Evolutionary conservation across 1,284 basidiomycete genomes (phyloP).

Genomic region (Phlebopus sp.): DNA sequence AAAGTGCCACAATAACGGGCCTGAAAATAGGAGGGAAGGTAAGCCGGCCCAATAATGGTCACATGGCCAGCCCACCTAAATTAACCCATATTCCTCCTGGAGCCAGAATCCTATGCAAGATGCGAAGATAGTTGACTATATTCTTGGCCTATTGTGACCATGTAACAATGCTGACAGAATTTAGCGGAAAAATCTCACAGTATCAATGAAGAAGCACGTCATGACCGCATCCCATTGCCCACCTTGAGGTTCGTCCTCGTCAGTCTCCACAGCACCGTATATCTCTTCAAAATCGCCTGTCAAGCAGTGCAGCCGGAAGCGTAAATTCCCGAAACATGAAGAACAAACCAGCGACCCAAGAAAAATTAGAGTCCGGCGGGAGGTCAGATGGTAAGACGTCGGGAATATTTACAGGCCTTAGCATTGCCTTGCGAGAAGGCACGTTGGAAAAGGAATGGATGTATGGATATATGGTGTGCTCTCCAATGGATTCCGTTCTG

Average conservation of each 20-base stretch:
- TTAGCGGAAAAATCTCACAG: constrained; percentile 45
- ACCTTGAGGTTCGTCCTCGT: constrained; percentile 58
- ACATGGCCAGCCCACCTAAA: constrained; percentile 47
- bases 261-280: constrained; percentile 59
- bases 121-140: constrained; percentile 84
- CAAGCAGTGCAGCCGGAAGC: neutral
- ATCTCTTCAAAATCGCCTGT: constrained; percentile 91
- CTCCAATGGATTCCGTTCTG: constrained; percentile 65
- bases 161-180: neutral
- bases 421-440: constrained; percentile 54
- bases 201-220: constrained; percentile 99
- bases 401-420: constrained; percentile 72
- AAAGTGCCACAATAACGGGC: constrained; percentile 95
- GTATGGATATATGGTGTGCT: constrained; percentile 83
- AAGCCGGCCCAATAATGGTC: neutral
- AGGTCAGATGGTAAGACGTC: constrained; percentile 80
- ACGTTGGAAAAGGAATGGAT: constrained; percentile 89
- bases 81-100: constrained; percentile 92
- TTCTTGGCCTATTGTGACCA: constrained; percentile 70
- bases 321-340: neutral
- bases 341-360: constrained; percentile 74
- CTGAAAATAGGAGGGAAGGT: constrained; percentile 37
- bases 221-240: constrained; percentile 86
- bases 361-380: constrained; percentile 65
- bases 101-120: constrained; percentile 76